Evolutionary conservation across 2,329 filamentous ascomycete genomes (phyloP), one percentile per base, ranked within the genome.

Genomic region (Byssoonygena ceratinophila): DNA sequence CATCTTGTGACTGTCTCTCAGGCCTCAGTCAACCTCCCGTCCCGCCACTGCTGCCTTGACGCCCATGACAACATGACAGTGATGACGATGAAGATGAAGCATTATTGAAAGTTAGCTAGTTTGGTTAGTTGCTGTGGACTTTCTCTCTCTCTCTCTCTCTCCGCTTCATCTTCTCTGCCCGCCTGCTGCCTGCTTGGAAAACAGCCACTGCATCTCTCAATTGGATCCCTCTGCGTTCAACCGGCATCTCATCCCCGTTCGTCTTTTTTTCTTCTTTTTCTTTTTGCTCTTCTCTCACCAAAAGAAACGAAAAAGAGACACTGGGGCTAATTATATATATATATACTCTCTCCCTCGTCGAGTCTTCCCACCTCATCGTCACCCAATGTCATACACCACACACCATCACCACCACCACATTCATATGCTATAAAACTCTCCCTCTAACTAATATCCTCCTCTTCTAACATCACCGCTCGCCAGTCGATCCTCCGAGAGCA

Each of bases 141-240:
- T 9, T 37, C 34, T 37, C 4, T 18, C n/a, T 37, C 14, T 37
- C 34, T 3, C 14, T 14, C 14, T 37, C 32, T 14, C 7, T 34
- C 14, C 32, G 3, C 12, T 14, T n/a, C 32, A 9, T 14, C 32
- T 4, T 34, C 32, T 34, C 32, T 34, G 7, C 32, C 14, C 32
- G 6, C 32, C 2, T 39, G 34, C 46, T 48, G 46, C 46, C 46
- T 48, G 46, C 46, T 48, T 48, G 46, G 46, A 48, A 14, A 18
- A 11, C 46, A n/a, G n/a, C 46, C 31, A 48, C 32, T 39, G 9
- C 1, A 18, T 23, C 32, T 18, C 27, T 34, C 27, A 34, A 46
- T 20, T 22, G 18, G 18, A 14, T 16, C 6, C 27, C 18, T 36
- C 45, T 12, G 3, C 14, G n/a, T 22, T n/a, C 11, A 5, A 16